Conservation (phyloP, 805 yeast species). For the Yarrowia porcina region DNA sequence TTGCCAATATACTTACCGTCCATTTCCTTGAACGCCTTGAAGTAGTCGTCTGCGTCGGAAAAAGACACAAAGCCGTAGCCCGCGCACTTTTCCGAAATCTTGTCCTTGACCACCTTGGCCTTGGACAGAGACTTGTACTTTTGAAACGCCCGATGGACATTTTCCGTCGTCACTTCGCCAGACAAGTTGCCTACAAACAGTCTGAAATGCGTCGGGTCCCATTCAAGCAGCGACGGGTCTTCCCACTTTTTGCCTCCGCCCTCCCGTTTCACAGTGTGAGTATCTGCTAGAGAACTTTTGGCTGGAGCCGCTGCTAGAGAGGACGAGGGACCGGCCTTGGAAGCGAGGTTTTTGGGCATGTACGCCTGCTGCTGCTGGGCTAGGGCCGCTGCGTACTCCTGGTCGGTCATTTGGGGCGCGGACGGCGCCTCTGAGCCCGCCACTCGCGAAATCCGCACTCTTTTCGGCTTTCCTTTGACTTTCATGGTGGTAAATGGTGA, state of each 20-base stretch:
- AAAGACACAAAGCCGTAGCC: slow-evolving; percentile 79
- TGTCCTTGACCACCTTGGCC: slow-evolving; percentile 58
- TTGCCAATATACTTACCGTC: slow-evolving; percentile 73
- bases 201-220: slow-evolving; percentile 70
- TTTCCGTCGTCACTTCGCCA: slow-evolving; percentile 58
- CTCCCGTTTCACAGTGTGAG: slow-evolving; percentile 43
- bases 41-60: slow-evolving; percentile 59
- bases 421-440: not conserved
- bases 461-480: not conserved
- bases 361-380: slow-evolving; percentile 24
- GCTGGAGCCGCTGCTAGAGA: not conserved
- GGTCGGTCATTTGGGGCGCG: not conserved
- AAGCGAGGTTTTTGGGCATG: slow-evolving; percentile 4
- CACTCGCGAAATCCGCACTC: slow-evolving; percentile 2
- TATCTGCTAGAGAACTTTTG: not conserved
- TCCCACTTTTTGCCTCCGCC: slow-evolving; percentile 52
- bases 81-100: slow-evolving; percentile 44
- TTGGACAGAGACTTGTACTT: slow-evolving; percentile 53
- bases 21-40: slow-evolving; percentile 69
- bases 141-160: slow-evolving; percentile 53
- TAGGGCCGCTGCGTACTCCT: slow-evolving; percentile 9
- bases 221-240: slow-evolving; percentile 49
- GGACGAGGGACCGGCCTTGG: not conserved
- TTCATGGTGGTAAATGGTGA: not conserved
- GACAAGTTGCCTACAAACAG: slow-evolving; percentile 75